Evolutionary conservation across 2,329 filamentous ascomycete genomes (phyloP), one percentile per base, ranked within the genome.

Genomic region (Lizonia empirigonia): DNA sequence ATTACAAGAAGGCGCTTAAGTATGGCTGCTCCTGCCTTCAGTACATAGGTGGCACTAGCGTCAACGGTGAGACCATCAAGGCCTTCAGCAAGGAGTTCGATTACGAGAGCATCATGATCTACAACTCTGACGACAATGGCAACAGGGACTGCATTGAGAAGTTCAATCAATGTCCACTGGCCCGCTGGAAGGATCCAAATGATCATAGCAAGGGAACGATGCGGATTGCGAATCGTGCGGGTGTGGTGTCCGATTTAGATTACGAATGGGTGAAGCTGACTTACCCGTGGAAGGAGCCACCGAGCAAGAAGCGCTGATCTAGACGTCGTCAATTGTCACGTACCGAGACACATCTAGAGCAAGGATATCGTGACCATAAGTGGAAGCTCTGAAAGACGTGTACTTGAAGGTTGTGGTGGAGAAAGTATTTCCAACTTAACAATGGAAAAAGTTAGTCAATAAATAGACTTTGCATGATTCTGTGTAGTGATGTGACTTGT

Each of bases 91-190:
- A 32, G 7, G 24, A 32, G 5, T 33, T 49, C 6, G 38, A 49
- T 9, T 32, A 42, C 24, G 12, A 42, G 24, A 42, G 24, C 10
- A 49, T 41, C 13, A 41, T 37, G 45, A 37, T 37, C 32, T 42
- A 49, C 19, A 30, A 36, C 20, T 32, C 32, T 2, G 5, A 32
- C 19, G 23, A 36, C 20, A 35, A 27, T 2, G 37, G 4, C 3
- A 42, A 37, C 2, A 5, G 20, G 8, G 24, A 23, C 12, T 42
- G 32, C 15, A 20, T 35, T 10, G 24, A 41, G 3, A 36, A 26
- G 15, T 40, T 49, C 22, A 20, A 37, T 6, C 12, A 49, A 3
- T 37, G 38, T 15, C 38, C 45, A 12, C 36, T 49, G n/a, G 19
- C 15, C 19, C 19, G 38, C 32, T 49, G 26, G 19, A 49, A n/a